Conservation (phyloP, 1,139 yeast genomes). For the Suhomyces choctaworum region DNA sequence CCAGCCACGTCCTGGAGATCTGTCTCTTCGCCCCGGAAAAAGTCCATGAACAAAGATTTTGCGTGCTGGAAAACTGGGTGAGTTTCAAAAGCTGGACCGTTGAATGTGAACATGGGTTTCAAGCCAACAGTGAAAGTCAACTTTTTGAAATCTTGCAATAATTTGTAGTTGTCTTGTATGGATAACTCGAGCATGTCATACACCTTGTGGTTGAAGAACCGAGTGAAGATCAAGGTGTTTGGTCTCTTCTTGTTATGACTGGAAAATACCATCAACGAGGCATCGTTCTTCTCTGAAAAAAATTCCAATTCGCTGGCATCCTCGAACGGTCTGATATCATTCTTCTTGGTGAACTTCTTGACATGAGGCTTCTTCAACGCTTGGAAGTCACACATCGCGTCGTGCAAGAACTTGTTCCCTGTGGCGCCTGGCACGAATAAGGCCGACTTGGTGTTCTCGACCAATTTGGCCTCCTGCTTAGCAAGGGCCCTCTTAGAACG, state of each 20-base stretch:
- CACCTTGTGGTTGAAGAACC: slow-evolving; percentile 87
- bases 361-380: slow-evolving; percentile 90
- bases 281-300: slow-evolving; percentile 90
- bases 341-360: slow-evolving; percentile 84
- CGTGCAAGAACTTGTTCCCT: slow-evolving; percentile 77
- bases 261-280: slow-evolving; percentile 80
- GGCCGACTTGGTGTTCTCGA: slow-evolving; percentile 88
- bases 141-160: slow-evolving; percentile 78
- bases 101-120: slow-evolving; percentile 92
- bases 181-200: slow-evolving; percentile 94
- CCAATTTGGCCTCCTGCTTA: slow-evolving; percentile 81
- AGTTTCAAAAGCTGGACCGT: slow-evolving; percentile 87
- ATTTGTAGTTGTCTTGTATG: slow-evolving; percentile 65
- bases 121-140: slow-evolving; percentile 82
- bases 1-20: slow-evolving; percentile 93
- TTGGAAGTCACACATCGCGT: slow-evolving; percentile 85
- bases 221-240: slow-evolving; percentile 79
- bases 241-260: slow-evolving; percentile 90
- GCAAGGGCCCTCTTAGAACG: slow-evolving; percentile 95
- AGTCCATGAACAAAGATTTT: slow-evolving; percentile 86
- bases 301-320: slow-evolving; percentile 86
- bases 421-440: slow-evolving; percentile 89
- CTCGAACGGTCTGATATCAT: slow-evolving; percentile 90
- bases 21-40: slow-evolving; percentile 85
- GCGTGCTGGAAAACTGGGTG: slow-evolving; percentile 85